phyloP scores from a whole-genome alignment of 176 grass and related monocot genomes.

The Thalia dealbata region DNA sequence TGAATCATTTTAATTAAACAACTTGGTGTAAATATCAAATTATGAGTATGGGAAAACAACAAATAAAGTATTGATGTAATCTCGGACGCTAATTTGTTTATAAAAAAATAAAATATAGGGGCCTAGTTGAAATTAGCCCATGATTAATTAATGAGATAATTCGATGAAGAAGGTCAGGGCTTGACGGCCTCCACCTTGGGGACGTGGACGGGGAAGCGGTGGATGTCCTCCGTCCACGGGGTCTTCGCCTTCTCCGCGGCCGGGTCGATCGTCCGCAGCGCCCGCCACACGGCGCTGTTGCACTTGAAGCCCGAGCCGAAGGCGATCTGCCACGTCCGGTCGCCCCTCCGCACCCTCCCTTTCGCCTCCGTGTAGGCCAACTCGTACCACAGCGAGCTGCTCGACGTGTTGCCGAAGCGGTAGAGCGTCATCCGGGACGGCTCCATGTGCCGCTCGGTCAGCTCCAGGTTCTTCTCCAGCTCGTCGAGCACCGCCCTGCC shows the following conservation, averaged over 20 bases:
- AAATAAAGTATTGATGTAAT: too few relatives aligned
- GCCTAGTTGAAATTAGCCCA: too few relatives aligned
- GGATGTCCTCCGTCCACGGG: conserved; percentile 52
- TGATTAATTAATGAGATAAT: neutral
- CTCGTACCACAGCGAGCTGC: conserved; percentile 68
- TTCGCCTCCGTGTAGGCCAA: conserved; percentile 52
- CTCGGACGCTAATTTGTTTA: too few relatives aligned
- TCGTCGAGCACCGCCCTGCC: conserved; percentile 68
- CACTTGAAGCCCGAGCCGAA: conserved; percentile 74
- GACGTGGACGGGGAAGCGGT: conserved; percentile 62
- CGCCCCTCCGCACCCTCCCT: conserved; percentile 31
- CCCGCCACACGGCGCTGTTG: conserved; percentile 72
- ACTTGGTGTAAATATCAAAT: too few relatives aligned
- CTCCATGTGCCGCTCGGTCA: conserved; percentile 58
- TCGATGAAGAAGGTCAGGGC: too few relatives aligned
- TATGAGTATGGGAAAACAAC: too few relatives aligned
- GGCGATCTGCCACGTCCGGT: conserved; percentile 41
- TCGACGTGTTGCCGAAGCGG: conserved; percentile 65
- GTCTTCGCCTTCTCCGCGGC: conserved; percentile 29
- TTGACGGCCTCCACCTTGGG: conserved; percentile 55
- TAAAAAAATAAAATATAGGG: too few relatives aligned
- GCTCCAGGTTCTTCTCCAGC: conserved; percentile 54
- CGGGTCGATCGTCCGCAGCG: conserved; percentile 42
- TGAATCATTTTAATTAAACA: too few relatives aligned
- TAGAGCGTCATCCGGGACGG: conserved; percentile 58